phyloP scores from a whole-genome alignment of 495 filamentous ascomycete genomes.

The Aspergillus panamensis region DNA sequence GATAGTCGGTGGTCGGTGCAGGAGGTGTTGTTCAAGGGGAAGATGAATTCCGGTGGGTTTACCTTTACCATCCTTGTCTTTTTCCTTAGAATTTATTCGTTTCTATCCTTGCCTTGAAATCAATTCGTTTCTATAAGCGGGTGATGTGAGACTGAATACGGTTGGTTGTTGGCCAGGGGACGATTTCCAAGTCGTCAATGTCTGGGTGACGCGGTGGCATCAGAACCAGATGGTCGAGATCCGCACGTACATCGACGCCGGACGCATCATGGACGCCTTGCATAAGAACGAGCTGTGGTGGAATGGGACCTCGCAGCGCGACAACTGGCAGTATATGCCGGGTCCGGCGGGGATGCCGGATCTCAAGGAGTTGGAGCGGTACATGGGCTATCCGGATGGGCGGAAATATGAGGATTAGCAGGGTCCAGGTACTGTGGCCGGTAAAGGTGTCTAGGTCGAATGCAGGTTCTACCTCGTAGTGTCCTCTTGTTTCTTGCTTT shows the following conservation, averaged over 20 bases:
- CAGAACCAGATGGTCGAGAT: slow-evolving; percentile 36
- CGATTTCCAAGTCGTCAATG: slow-evolving; percentile 35
- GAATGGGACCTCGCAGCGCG: slow-evolving; percentile 31
- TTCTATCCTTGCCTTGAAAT: too few species aligned
- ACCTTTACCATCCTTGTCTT: too few species aligned
- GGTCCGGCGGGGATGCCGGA: slow-evolving; percentile 39
- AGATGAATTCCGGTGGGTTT: slow-evolving; percentile 40
- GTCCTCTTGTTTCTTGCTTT: too few species aligned
- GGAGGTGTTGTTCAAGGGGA: slow-evolving; percentile 34
- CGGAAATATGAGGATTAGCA: slow-evolving; percentile 27
- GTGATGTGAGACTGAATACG: too few species aligned
- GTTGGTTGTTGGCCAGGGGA: too few species aligned
- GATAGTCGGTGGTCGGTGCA: slow-evolving; percentile 34
- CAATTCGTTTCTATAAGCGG: too few species aligned
- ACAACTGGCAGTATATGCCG: slow-evolving; percentile 35
- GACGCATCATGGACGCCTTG: slow-evolving; percentile 29
- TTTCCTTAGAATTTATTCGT: too few species aligned
- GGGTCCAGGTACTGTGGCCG: too few species aligned
- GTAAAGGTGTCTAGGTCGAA: too few species aligned
- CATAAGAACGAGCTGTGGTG: slow-evolving; percentile 39
- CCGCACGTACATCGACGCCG: slow-evolving; percentile 34
- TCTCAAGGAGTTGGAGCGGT: slow-evolving; percentile 26
- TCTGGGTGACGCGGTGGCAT: slow-evolving; percentile 39
- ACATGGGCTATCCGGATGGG: slow-evolving; percentile 33
- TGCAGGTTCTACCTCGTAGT: too few species aligned